Evolutionary conservation across 2,329 filamentous ascomycete genomes (phyloP).

Genomic region (Aspergillus spinulosporus): DNA sequence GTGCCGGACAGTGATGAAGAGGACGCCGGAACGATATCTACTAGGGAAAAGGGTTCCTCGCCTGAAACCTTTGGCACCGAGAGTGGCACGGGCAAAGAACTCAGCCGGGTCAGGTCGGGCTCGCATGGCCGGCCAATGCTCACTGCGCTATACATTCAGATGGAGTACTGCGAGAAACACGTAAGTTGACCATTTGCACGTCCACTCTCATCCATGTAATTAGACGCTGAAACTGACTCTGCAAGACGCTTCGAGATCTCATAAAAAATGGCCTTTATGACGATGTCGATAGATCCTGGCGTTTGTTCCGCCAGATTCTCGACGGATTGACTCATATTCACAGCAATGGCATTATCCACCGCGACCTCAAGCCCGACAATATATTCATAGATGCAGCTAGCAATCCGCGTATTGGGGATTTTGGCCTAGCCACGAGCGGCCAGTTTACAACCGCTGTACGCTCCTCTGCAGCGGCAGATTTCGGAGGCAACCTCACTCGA

Average conservation of each 20-base stretch:
- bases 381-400: constrained; percentile 90
- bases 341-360: constrained; percentile 85
- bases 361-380: constrained; percentile 95
- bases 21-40: constrained; percentile 38
- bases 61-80: constrained; percentile 25
- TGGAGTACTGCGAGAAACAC: constrained; percentile 96
- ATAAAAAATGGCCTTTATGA: constrained; percentile 74
- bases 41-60: constrained; percentile 32
- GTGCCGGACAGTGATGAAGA: constrained; percentile 58
- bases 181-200: constrained; percentile 47
- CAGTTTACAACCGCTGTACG: constrained; percentile 54
- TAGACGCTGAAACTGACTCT: constrained; percentile 2
- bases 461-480: constrained; percentile 38
- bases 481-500: constrained; percentile 47
- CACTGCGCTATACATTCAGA: constrained; percentile 91
- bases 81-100: constrained; percentile 35
- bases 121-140: constrained; percentile 57
- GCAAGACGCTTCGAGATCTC: constrained; percentile 78
- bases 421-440: constrained; percentile 87
- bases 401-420: constrained; percentile 94
- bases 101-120: constrained; percentile 47
- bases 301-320: constrained; percentile 84
- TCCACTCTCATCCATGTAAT: neutral
- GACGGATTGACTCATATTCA: constrained; percentile 92
- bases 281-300: constrained; percentile 78